Conservation (phyloP, 208 protist genomes). For the Sergeia podlipaevii region DNA sequence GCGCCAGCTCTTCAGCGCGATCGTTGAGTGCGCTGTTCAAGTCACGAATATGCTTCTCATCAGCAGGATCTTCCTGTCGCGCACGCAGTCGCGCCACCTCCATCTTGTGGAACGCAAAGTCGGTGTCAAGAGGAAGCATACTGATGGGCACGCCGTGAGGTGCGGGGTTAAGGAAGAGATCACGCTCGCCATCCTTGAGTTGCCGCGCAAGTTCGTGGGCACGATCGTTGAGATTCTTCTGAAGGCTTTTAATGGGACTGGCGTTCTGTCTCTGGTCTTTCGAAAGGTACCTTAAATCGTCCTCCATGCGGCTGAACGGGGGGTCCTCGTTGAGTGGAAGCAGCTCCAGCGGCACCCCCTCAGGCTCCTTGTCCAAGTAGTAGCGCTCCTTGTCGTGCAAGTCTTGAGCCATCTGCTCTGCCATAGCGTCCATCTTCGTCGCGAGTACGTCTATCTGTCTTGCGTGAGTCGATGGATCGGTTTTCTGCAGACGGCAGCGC, state of each 20-base stretch:
- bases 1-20: slow-evolving; percentile 40
- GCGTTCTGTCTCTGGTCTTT: slow-evolving; percentile 21
- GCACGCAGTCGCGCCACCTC: slow-evolving; percentile 52
- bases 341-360: slow-evolving; percentile 24
- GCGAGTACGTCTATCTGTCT: slow-evolving; percentile 25
- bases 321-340: slow-evolving; percentile 49
- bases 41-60: slow-evolving; percentile 23
- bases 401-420: slow-evolving; percentile 13
- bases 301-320: slow-evolving; percentile 36
- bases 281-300: slow-evolving; percentile 32
- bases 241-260: slow-evolving; percentile 2
- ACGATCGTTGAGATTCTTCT: slow-evolving; percentile 30
- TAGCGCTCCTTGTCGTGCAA: slow-evolving; percentile 25
- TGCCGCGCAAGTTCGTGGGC: slow-evolving; percentile 40
- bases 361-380: slow-evolving; percentile 38
- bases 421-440: slow-evolving; percentile 7
- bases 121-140: slow-evolving; percentile 48
- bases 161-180: slow-evolving; percentile 51
- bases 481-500: slow-evolving; percentile 18
- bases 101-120: slow-evolving; percentile 40
- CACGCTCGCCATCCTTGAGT: slow-evolving; percentile 46
- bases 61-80: slow-evolving; percentile 21
- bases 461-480: slow-evolving; percentile 36
- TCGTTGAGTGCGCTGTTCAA: slow-evolving; percentile 44
- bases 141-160: slow-evolving; percentile 35